Base-by-base conservation (phyloP, 768 basidiomycete genomes). In the Ramaria sp. region DNA sequence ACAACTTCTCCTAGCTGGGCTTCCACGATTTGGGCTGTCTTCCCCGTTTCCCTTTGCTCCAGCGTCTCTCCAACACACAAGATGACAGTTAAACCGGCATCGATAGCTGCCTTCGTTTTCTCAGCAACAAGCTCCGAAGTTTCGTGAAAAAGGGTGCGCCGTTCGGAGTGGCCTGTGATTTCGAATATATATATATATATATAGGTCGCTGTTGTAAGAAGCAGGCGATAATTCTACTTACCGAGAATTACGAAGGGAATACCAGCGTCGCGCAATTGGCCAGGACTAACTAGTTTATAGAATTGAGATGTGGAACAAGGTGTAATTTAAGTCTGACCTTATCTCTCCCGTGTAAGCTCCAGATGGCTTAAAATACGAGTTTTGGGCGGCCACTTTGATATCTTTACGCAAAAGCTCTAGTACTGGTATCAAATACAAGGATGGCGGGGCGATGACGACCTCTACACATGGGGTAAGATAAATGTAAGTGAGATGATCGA, bases 341-440 rank as follows among this genome's bases (percentile, higher is more conserved):
- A 90, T 90, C 73, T 99, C 96, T 59, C 96, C 96, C 12, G 96
- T 98, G 75, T 84, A 99, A 11, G 95, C 95, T 51, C 95, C 95
- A 20, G 80, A 81, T 12, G 78, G 68, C 71, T 92, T 86, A 68
- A 78, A 78, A 76, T 93, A 89, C 67, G 82, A 82, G 75, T 98
- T 98, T 72, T 99, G 94, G 17, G 94, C 94, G 31, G 91, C 74
- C 62, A 98, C 80, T 63, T 86, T 74, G 68, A 94, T 72, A 42
- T 84, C 83, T 59, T 82, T 78, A 64, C 80, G 75, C 51, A 91
- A 63, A 53, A 73, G 65, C 22, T 79, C 75, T 68, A 82, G 74
- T 61, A 93, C 72, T 43, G 86, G 73, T 60, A 97, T 69, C 46
- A 99, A 78, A 72, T 96, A 98, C 57, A 99, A 70, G 1, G 91